phyloP scores from a whole-genome alignment of 2,329 filamentous ascomycete species.

The Calonectria henricotiae region DNA sequence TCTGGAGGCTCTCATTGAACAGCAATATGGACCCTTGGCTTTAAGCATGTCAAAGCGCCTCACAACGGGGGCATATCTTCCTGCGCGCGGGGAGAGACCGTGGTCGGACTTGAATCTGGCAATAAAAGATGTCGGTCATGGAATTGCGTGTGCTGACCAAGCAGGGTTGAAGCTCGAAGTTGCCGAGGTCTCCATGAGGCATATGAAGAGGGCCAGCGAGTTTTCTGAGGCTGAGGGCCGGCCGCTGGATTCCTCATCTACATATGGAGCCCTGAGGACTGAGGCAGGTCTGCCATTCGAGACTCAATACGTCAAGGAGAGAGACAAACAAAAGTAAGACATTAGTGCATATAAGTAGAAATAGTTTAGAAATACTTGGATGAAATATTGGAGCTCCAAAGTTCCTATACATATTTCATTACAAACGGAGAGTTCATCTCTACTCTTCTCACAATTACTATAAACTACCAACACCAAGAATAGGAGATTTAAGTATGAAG shows the following conservation, averaged over 20 bases:
- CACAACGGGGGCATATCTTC: slow-evolving; percentile 60
- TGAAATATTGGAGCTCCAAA: not conserved
- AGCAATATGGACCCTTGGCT: slow-evolving; percentile 60
- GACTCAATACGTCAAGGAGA: slow-evolving; percentile 56
- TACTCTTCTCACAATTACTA: too few relatives aligned
- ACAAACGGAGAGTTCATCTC: not conserved
- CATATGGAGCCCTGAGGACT: slow-evolving; percentile 66
- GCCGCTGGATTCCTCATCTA: slow-evolving; percentile 66
- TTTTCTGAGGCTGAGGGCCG: slow-evolving; percentile 58
- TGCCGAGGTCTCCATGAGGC: slow-evolving; percentile 62
- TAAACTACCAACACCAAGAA: too few relatives aligned
- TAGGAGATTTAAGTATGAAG: too few relatives aligned
- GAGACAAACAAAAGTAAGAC: slow-evolving; percentile 47
- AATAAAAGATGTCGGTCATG: slow-evolving; percentile 69
- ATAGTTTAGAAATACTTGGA: not conserved
- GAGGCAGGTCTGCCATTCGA: slow-evolving; percentile 65
- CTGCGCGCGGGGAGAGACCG: slow-evolving; percentile 57
- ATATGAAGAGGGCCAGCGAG: slow-evolving; percentile 62
- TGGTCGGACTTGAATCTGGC: slow-evolving; percentile 67
- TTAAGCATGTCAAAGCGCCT: slow-evolving; percentile 59
- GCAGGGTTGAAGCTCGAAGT: slow-evolving; percentile 60
- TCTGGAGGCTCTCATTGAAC: slow-evolving; percentile 63
- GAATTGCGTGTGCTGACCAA: slow-evolving; percentile 62
- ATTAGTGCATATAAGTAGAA: not conserved
- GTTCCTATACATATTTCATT: not conserved